Evolutionary conservation across 1,139 yeast genomes (phyloP), one percentile per base, ranked within the genome.

Genomic region (Blastobotrys buckinghamii): DNA sequence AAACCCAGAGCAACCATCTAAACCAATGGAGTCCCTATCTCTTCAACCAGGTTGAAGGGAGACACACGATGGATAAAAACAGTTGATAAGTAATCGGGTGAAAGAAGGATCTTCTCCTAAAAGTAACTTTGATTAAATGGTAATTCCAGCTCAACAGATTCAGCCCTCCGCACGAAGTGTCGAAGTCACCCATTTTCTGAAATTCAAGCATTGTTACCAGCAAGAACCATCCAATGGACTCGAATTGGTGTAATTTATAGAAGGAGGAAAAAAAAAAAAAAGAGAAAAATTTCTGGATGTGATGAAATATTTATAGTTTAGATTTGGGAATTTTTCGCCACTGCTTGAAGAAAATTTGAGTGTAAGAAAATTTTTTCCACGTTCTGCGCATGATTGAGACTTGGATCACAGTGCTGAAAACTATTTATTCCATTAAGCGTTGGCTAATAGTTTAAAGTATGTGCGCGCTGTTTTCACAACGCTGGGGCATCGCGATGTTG

Each of bases 131-230:
- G 44, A 22, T 22, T n/a, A 22, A 5, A 22, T 22, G 24, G 24
- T 22, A 27, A 29, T 9, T 33, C 27, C 49, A 49, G 47, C 41
- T 16, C 40, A 45, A 33, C 34, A 22, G n/a, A 24, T 27, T 48
- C 49, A 15, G 44, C 47, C 64, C 53, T 53, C 64, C 64, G 54
- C 64, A 55, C 64, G 51, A 55, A 54, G 64, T 59, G 64, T 56
- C 62, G 63, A 38, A 38, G 19, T 3, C 27, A 15, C 13, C 41
- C 41, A 15, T 22, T 19, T 12, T 35, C 22, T 15, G 17, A 24
- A 17, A 35, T 19, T 19, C 19, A 35, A 24, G 35, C 35, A 12
- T 19, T 35, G 5, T 35, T 19, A 35, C 39, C 39, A 6, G 39
- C 39, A 12, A 35, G 39, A 13, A 12, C 19, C 39, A 16, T 40